Percentiles rank a stretch among this genome's conserved stretches.
These are phyloP conservation scores for Elsinoe batatas DNA, from an alignment of 2,329 filamentous ascomycete genomes.

Conservation along the genomic window DNA sequence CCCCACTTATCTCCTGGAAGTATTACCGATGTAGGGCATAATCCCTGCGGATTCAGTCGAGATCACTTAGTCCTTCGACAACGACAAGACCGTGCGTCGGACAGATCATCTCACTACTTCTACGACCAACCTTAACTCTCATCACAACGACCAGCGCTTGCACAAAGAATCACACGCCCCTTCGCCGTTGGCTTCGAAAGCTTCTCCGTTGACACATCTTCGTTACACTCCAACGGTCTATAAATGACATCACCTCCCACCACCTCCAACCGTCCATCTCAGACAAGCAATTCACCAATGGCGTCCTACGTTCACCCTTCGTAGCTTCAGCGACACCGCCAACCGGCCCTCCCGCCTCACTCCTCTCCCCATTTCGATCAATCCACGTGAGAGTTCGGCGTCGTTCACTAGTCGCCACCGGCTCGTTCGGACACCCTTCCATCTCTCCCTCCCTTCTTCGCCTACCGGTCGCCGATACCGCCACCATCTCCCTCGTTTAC, in stretches of 20 bases:
- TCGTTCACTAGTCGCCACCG: neutral
- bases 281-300: neutral
- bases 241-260: slow-evolving; percentile 1
- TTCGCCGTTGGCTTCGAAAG: slow-evolving; percentile 1
- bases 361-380: neutral
- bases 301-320: neutral
- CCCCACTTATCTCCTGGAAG: no score
- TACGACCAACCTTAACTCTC: neutral
- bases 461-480: neutral
- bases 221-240: neutral
- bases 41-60: neutral
- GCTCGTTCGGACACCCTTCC: neutral
- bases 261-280: neutral
- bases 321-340: neutral
- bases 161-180: slow-evolving; percentile 2
- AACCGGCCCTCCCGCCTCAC: neutral
- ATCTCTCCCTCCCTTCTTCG: neutral
- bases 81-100: neutral
- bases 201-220: slow-evolving; percentile 3
- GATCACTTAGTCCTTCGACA: neutral
- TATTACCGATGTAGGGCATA: no score
- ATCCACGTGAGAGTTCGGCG: neutral
- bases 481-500: neutral
- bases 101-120: neutral
- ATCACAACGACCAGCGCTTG: neutral